Percentiles rank a stretch among this genome's conserved stretches.
These are phyloP conservation scores for Xerocomus brunneocitrinus DNA, from an alignment of 768 basidiomycete genomes.

Conservation along the genomic window DNA sequence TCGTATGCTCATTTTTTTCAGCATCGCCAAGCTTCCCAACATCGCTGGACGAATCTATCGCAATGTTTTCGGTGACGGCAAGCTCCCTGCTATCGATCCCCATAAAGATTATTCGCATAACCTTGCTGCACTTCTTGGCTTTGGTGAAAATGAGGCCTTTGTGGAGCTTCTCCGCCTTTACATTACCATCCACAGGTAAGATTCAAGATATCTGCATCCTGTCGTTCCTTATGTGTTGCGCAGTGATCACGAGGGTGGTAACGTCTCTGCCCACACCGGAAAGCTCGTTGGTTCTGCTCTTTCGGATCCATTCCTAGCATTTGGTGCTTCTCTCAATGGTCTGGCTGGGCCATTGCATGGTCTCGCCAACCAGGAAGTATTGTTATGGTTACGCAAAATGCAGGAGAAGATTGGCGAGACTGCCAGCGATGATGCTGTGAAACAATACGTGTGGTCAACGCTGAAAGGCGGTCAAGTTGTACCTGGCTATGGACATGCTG, in stretches of 20 bases:
- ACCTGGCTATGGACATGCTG: conserved; percentile 88
- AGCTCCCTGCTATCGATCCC: conserved; percentile 79
- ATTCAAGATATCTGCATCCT: neutral
- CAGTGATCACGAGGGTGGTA: conserved; percentile 97
- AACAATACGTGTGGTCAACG: conserved; percentile 92
- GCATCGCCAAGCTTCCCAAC: conserved; percentile 95
- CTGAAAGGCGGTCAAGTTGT: conserved; percentile 92
- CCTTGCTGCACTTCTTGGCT: conserved; percentile 85
- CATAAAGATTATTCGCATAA: conserved; percentile 88
- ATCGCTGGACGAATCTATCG: conserved; percentile 92
- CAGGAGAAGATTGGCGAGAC: conserved; percentile 82
- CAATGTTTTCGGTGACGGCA: conserved; percentile 84
- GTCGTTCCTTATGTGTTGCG: neutral
- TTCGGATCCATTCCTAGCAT: conserved; percentile 96
- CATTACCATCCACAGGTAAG: conserved; percentile 90
- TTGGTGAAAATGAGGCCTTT: conserved; percentile 80
- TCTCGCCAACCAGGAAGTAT: conserved; percentile 95
- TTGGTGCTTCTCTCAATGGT: conserved; percentile 89
- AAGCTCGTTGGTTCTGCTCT: conserved; percentile 93
- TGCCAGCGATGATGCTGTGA: conserved; percentile 81
- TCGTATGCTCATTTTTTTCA: conserved; percentile 24
- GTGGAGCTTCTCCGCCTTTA: conserved; percentile 94
- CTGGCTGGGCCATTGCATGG: conserved; percentile 97
- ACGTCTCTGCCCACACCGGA: conserved; percentile 93
- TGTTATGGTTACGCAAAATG: conserved; percentile 94